Evolutionary conservation across 1,284 basidiomycete species (phyloP), one percentile per base, ranked within the genome.

Genomic region (Gomphus sp.): DNA sequence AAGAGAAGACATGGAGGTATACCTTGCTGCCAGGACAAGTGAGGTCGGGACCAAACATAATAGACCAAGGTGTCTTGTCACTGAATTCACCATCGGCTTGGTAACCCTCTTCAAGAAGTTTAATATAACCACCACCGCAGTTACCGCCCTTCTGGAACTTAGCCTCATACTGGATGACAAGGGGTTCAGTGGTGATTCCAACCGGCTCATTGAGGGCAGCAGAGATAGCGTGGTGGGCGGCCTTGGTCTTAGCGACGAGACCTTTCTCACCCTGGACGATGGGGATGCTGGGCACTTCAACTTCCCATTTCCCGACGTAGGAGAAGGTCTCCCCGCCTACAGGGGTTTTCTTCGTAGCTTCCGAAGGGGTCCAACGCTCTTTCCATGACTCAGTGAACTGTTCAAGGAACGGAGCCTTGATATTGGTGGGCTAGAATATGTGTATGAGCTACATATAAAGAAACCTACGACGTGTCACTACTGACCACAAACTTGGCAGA

Each of bases 61-160:
- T 83, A 5, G 91, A 91, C 90, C 94, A 98, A 59, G 95, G 93
- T n/a, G 94, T 97, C 74, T 91, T 91, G 76, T 97, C 93, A 55
- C 89, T 91, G 74, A 97, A 97, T 75, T 93, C 91, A 61, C 91
- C 91, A 63, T 83, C 87, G 60, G 87, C 89, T 74, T 93, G 88
- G 80, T 95, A 91, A 63, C 93, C 93, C 69, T 93, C 85, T 69
- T 91, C 87, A 56, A 99, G 84, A 60, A 99, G 86, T 78, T 99
- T 99, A 76, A 99, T 76, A 77, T 99, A 99, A 45, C 97, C 97
- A 76, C 97, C 97, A 74, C 97, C 97, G 68, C 97, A 99, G 76
- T 96, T 95, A 61, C 98, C 92, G 60, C 96, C 96, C 76, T 98
- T 96, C 79, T 99, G 96, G 73, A 98, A 93, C 79, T 99, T 98